Evolutionary conservation across 1,284 basidiomycete genomes (phyloP).

Genomic region (Anthracocystis panici-leucophaei): DNA sequence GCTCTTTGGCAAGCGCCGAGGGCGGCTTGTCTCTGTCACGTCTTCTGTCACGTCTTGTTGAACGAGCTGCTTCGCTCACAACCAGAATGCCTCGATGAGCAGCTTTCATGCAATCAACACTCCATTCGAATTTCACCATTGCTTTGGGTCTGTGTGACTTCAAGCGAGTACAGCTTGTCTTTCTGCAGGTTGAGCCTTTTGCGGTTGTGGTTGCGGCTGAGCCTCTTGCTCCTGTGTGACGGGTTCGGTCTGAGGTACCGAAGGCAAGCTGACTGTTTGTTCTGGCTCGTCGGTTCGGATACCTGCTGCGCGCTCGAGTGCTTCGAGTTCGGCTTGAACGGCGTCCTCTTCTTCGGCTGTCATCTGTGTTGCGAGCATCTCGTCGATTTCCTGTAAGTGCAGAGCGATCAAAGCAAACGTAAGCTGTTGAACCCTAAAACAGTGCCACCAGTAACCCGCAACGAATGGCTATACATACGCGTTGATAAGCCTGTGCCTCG

Average conservation of each 20-base stretch:
- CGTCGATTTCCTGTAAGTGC: conserved; percentile 82
- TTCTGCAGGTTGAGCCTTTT: conserved; percentile 21
- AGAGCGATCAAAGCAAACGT: not conserved
- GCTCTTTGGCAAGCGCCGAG: conserved; percentile 23
- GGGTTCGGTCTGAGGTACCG: conserved; percentile 40
- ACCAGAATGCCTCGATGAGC: conserved; percentile 13
- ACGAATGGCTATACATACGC: conserved; percentile 72
- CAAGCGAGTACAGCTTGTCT: conserved; percentile 35
- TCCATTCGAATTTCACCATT: not conserved
- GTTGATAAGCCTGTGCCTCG: conserved; percentile 90
- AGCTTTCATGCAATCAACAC: not conserved
- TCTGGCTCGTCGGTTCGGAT: conserved; percentile 23
- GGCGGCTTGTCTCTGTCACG: conserved; percentile 36
- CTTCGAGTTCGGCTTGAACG: conserved; percentile 79
- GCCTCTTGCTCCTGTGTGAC: conserved; percentile 20
- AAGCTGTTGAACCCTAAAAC: not conserved
- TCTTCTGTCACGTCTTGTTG: conserved; percentile 22
- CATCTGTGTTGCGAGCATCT: conserved; percentile 84
- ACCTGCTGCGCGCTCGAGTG: conserved; percentile 50
- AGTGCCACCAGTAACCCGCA: too few relatives aligned
- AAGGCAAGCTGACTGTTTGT: conserved; percentile 27
- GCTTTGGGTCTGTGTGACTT: not conserved
- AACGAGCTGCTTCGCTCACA: conserved; percentile 30
- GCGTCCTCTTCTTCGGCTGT: conserved; percentile 91
- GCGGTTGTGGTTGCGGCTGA: conserved; percentile 18